A percentile compares a stretch with the other conserved stretches of the same genome.
Evolutionary conservation across 2,329 filamentous ascomycete species (phyloP).

Genomic region (Neofusicoccum cordaticola): DNA sequence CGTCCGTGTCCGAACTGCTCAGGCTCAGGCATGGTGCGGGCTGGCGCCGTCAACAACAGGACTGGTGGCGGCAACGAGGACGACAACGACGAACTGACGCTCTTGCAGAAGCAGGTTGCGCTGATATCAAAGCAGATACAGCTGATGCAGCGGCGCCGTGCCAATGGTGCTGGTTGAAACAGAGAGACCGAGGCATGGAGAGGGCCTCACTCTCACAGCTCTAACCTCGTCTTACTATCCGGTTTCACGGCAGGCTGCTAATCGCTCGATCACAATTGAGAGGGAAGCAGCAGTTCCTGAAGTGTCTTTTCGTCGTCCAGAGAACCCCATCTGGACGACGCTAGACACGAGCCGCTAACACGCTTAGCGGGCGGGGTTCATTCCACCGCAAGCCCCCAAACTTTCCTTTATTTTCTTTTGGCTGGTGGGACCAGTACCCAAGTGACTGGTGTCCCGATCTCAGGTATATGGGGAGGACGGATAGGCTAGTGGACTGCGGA

Average conservation of each 20-base stretch:
- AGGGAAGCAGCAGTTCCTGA: background rate
- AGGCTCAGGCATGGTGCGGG: conserved; percentile 14
- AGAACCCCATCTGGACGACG: background rate
- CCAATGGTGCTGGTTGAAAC: conserved; percentile 14
- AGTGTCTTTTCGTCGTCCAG: background rate
- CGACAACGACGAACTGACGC: conserved; percentile 15
- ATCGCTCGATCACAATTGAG: background rate
- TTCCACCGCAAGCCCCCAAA: background rate
- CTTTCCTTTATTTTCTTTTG: conserved; percentile 2
- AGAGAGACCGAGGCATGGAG: background rate
- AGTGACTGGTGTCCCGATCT: background rate
- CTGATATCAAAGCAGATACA: conserved; percentile 18
- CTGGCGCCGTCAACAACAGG: conserved; percentile 3
- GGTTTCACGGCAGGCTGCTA: background rate
- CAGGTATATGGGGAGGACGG: background rate
- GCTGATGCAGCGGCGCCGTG: conserved; percentile 17
- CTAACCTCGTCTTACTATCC: background rate
- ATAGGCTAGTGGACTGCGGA: background rate
- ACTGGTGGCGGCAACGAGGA: background rate
- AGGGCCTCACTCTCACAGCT: background rate
- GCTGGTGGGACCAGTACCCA: background rate
- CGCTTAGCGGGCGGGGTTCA: background rate
- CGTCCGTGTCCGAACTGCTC: conserved; percentile 5
- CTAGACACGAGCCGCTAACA: background rate
- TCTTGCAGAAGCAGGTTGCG: conserved; percentile 18